Conservation (phyloP, 2,329 filamentous ascomycete species). For the Colletotrichum costaricense region DNA sequence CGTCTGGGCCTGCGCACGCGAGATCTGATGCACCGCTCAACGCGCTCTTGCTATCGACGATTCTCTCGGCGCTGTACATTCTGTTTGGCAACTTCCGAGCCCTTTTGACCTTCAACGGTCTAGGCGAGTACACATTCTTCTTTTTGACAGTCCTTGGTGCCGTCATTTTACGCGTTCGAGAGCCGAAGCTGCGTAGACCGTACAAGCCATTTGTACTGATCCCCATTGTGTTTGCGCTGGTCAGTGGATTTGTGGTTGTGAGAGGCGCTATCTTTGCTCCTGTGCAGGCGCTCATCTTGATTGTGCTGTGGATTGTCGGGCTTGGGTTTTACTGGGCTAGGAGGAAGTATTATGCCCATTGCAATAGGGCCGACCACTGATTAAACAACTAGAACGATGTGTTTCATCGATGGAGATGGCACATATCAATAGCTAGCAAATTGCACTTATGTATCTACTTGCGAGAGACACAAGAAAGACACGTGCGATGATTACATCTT, state of each 20-base stretch:
- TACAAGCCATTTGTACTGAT: slow-evolving; percentile 65
- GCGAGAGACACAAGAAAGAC: too few relatives aligned
- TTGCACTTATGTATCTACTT: not conserved
- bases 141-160: slow-evolving; percentile 71
- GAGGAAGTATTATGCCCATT: slow-evolving; percentile 12
- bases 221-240: slow-evolving; percentile 64
- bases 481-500: too few relatives aligned
- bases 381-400: too few relatives aligned
- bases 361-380: not conserved
- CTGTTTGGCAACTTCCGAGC: slow-evolving; percentile 70
- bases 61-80: slow-evolving; percentile 67
- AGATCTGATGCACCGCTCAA: slow-evolving; percentile 64
- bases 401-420: too few relatives aligned
- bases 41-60: slow-evolving; percentile 60
- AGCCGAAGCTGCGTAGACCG: slow-evolving; percentile 65
- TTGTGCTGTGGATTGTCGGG: slow-evolving; percentile 62
- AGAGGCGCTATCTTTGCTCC: slow-evolving; percentile 70
- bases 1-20: slow-evolving; percentile 6
- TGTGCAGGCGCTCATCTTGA: slow-evolving; percentile 61
- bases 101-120: slow-evolving; percentile 69
- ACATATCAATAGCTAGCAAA: not conserved
- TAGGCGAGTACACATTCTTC: slow-evolving; percentile 73
- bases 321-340: slow-evolving; percentile 52
- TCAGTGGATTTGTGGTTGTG: slow-evolving; percentile 70
- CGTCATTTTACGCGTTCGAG: slow-evolving; percentile 65